Base-by-base conservation (phyloP, 75 land plant genomes). In the Isoetes taiwanensis region DNA sequence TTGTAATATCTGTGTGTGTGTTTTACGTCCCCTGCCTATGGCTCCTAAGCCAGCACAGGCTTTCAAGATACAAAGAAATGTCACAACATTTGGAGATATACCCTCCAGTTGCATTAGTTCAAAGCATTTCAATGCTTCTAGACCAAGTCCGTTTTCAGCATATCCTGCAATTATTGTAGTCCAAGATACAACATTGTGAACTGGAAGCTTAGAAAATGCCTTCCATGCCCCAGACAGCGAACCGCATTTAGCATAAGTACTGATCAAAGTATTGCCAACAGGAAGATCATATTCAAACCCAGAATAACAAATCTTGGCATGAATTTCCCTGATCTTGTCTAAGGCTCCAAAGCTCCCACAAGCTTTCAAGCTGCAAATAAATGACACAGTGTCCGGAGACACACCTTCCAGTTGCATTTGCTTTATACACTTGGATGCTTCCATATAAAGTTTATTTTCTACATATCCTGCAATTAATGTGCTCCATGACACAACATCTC, bases 111-210 rank as follows among this genome's bases (percentile, higher is more conserved):
- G 63, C 67, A 64, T 64, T 0, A 40, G n/a, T 26, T 64, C 19
- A 26, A 54, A 64, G 38, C 33, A 41, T 14, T 8, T 1, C 11
- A 74, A 27, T 9, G 74, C 77, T 21, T 66, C 28, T 19, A 14
- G 27, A 0, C 59, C 52, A 21, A 17, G 32, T 3, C 37, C 38
- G 40, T 63, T 68, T 1, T 66, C 64, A 12, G 60, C 34, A 55
- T 64, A 74, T 0, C 54, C 73, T 25, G 30, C 46, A 33, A 63
- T 65, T 34, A 78, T 70, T n/a, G 34, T 56, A 32, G 38, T 78
- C 81, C 81, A 78, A 26, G 81, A 70, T 14, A 71, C 58, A 12
- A 57, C 23, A 53, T 78, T 68, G 10, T 27, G 24, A n/a, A n/a
- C 6, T 42, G 53, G 30, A 43, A 61, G 53, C 26, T 61, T 39